Evolutionary conservation across 2,329 filamentous ascomycete species (phyloP), one percentile per base, ranked within the genome.

Genomic region (Monilinia fructicola): DNA sequence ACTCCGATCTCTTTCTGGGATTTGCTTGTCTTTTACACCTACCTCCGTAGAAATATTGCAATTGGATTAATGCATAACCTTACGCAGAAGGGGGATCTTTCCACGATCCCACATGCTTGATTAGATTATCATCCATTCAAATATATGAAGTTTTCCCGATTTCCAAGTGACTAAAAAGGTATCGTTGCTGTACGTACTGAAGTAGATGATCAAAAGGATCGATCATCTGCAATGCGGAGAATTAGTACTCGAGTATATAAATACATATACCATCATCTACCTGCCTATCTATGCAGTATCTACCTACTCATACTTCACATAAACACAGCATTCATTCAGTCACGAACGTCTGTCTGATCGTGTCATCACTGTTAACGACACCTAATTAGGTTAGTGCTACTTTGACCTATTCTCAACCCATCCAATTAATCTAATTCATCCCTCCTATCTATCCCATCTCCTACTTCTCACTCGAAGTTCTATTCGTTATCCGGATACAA

Each of bases 161-260:
- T 21, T 61, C 9, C 14, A 60, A 28, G 42, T 46, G 21, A 12
- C 10, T 12, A 46, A 10, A 38, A 6, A 50, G 7, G 23, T 44
- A 50, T 60, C 23, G 2, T 31, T 61, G 46, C 31, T 7, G 58
- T 40, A 23, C 44, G 31, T 5, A 35, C 31, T 35, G 31, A 35
- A 35, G 31, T 35, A 35, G 31, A 35, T 35, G 31, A 35, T 35
- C 31, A n/a, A n/a, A n/a, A n/a, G n/a, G n/a, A n/a, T 6, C 5
- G 58, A 61, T 61, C 58, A 26, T 14, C 58, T 52, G 56, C 28
- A 60, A 50, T 35, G 56, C 44, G 56, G 56, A 50, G 28, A 18
- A 50, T 60, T 60, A 26, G 26, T 26, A 31, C 12, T 26, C 11
- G 5, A 35, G 9, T 35, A 35, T 35, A 35, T 35, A 35, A 35